Base-by-base conservation (phyloP, 2,329 filamentous ascomycete species). In the Berkeleyomyces basicola region DNA sequence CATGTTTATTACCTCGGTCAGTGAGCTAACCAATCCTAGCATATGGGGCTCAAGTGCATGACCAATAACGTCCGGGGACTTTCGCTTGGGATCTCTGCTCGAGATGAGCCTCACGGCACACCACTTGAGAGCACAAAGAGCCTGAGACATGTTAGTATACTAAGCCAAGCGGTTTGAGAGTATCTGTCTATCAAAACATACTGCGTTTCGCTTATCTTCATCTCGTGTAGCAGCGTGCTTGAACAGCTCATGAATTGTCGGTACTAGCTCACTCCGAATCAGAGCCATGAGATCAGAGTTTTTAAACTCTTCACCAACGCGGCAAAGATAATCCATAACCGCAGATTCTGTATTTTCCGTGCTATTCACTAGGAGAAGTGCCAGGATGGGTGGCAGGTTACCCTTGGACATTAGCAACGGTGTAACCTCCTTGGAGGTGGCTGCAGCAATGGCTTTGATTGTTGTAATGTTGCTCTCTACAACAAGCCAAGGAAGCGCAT, bases 401-500 rank as follows among this genome's bases (percentile, higher is more conserved):
- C 73, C 70, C 44, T 74, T 74, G 63, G 85, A 82, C 63, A 84
- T 73, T 47, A 82, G 75, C 1, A 78, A 72, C 47, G 74, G 71
- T 75, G 77, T 74, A 66, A 93, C 83, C 5, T 78, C 74, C 55
- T 89, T 84, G 53, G 87, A 83, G 62, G 88, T 84, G 61, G 87
- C 88, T 67, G 87, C 82, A 0, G 90, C 88, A 67, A 99, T 88
- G 66, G 85, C 86, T 68, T 86, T 81, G 47, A 99, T 85, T 14
- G 95, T 80, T 64, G 95, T 88, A 63, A 79, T 80, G 68, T 86
- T 86, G 69, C 86, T 87, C 49, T 82, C 85, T 46, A 96, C 76
- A 2, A 99, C 88, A 16, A 99, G 79, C 74, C 88, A 90, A 1
- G 95, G 93, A 7, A 99, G 73, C 6, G 91, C 91, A 68, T 93